Conservation (phyloP, 2,329 filamentous ascomycete species). For the Talaromyces sp. region DNA sequence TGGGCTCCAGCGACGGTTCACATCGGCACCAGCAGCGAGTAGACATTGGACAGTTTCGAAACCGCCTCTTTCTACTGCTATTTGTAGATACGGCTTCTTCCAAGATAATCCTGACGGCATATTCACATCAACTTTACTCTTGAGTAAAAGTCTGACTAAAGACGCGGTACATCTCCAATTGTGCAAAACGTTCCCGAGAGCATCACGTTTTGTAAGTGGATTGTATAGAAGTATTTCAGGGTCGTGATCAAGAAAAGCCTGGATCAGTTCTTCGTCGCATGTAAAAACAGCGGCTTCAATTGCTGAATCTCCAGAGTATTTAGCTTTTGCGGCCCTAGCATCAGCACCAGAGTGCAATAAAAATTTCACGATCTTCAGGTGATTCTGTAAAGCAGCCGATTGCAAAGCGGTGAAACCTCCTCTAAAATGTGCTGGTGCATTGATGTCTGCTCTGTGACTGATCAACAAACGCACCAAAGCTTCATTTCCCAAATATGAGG, state of each 20-base stretch:
- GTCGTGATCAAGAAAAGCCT: constrained; percentile 13
- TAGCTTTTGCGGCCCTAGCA: constrained; percentile 11
- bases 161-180: constrained; percentile 16
- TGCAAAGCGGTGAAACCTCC: constrained; percentile 12
- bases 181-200: constrained; percentile 6
- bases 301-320: constrained; percentile 10
- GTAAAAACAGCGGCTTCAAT: constrained; percentile 10
- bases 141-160: constrained; percentile 30
- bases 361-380: constrained; percentile 14
- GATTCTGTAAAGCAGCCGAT: constrained; percentile 11
- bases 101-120: background rate
- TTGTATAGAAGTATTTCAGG: constrained; percentile 14
- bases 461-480: constrained; percentile 14
- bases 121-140: constrained; percentile 13
- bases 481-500: constrained; percentile 9
- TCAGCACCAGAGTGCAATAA: constrained; percentile 16
- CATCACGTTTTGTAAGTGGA: background rate
- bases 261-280: constrained; percentile 14
- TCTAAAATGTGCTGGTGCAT: constrained; percentile 5
- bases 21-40: constrained; percentile 15
- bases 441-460: constrained; percentile 15
- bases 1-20: constrained; percentile 12
- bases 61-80: constrained; percentile 11
- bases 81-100: constrained; percentile 14
- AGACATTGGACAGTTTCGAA: constrained; percentile 16